Base-by-base conservation (phyloP, 2,329 filamentous ascomycete species). In the Harringtonia lauricola region DNA sequence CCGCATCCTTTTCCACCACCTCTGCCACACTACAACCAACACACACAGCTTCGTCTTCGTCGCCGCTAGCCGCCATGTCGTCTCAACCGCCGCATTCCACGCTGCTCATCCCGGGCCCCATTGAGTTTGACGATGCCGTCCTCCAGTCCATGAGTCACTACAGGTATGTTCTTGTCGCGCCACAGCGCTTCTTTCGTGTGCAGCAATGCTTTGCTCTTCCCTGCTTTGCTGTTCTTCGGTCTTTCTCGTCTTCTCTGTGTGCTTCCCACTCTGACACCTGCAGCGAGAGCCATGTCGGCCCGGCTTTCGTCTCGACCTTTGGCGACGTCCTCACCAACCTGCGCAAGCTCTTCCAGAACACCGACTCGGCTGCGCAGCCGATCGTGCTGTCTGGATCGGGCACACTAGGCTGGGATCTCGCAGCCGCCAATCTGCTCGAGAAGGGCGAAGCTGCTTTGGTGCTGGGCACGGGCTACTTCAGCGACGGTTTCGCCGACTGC, bases 51-150 rank as follows among this genome's bases (percentile, higher is more conserved):
- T 34, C 44, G 5, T 36, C 42, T 28, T 26, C 36, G 22, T 39
- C 42, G 12, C n/a, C 43, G 24, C 41, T 43, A 30, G 33, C 50
- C 59, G 68, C 58, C 43, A 81, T 81, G 78, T 80, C 76, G 53
- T 70, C 68, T 47, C 78, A 81, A 55, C 69, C 75, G 44, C 63
- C 69, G 41, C 78, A 82, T 59, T 65, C 77, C 36, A 82, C 90
- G 44, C 72, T 98, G 65, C 79, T 98, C 67, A 96, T 98, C 59
- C 92, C 92, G 40, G 92, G 92, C 51, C 92, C 92, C 58, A 94
- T 96, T 64, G 90, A 96, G 70, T 95, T 95, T 60, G 90, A 95
- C 63, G 90, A 96, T 90, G 88, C 81, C 39, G 90, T 96, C 48
- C 79, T 95, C 42, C 78, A 89, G 64, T 86, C 88, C 49, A 95